These are phyloP conservation scores for Pyrenochaeta sp. DNA, from an alignment of 2,329 filamentous ascomycete genomes.

Conservation along the genomic window DNA sequence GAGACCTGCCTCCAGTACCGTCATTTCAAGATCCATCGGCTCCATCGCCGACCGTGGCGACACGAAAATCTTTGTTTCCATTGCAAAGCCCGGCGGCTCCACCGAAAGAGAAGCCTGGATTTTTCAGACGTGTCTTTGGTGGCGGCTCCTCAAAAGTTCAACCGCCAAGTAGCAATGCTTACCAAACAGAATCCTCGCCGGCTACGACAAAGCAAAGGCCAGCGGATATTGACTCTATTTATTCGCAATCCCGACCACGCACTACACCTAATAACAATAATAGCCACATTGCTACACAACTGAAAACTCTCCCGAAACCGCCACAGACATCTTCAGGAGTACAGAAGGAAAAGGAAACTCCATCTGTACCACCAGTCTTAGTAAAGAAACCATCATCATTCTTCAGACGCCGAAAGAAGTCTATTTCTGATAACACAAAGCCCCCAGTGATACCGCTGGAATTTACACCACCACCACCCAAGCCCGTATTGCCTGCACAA, in stretches of 20 bases:
- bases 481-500: constrained; percentile 37
- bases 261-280: constrained; percentile 47
- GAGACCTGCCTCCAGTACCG: constrained; percentile 53
- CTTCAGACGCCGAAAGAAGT: constrained; percentile 93
- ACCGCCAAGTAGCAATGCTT: constrained; percentile 36
- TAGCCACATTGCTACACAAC: constrained; percentile 57
- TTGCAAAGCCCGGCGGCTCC: constrained; percentile 48
- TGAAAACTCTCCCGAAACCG: constrained; percentile 51
- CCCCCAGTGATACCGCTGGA: constrained; percentile 64
- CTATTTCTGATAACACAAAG: constrained; percentile 71
- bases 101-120: constrained; percentile 75
- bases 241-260: constrained; percentile 44
- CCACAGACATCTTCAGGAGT: constrained; percentile 35
- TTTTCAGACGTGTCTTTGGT: constrained; percentile 92
- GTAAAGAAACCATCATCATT: constrained; percentile 95
- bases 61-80: constrained; percentile 56
- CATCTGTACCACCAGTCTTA: constrained; percentile 53
- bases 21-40: constrained; percentile 58
- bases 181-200: constrained; percentile 26
- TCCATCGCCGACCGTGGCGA: constrained; percentile 61
- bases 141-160: constrained; percentile 64
- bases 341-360: constrained; percentile 31
- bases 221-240: constrained; percentile 37
- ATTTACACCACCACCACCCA: constrained; percentile 41
- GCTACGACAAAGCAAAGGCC: constrained; percentile 26